Evolutionary conservation across 768 basidiomycete genomes (phyloP).

Genomic region (Rhodotorula paludigena): DNA sequence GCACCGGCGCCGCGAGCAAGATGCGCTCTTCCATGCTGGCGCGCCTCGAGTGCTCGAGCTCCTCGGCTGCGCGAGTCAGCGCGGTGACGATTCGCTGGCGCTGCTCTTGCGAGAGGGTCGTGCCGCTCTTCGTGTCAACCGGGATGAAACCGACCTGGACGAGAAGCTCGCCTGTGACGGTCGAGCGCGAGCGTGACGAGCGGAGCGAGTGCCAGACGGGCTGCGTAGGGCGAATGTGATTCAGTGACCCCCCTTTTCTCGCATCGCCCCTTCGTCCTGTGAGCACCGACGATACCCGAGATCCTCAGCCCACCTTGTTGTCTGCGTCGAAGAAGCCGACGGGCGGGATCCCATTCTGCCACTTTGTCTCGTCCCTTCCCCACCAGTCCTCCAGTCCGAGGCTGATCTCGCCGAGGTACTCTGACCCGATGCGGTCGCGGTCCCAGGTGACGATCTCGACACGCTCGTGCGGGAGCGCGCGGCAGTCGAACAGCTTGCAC

Average conservation of each 20-base stretch:
- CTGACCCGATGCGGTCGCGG: conserved; percentile 77
- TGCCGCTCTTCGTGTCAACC: neutral
- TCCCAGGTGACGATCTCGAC: conserved; percentile 90
- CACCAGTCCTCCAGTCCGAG: conserved; percentile 78
- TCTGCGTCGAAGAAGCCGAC: conserved; percentile 57
- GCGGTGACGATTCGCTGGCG: conserved; percentile 41
- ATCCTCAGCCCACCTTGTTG: conserved; percentile 57
- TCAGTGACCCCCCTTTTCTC: no score
- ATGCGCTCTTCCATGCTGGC: conserved; percentile 56
- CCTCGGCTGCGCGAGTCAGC: neutral
- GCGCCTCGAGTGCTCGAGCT: conserved; percentile 58
- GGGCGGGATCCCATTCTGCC: conserved; percentile 50
- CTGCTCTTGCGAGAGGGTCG: conserved; percentile 54
- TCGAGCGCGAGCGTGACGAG: conserved; percentile 55
- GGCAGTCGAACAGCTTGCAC: conserved; percentile 29
- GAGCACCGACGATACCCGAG: no score
- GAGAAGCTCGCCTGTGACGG: conserved; percentile 56
- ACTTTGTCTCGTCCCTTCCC: conserved; percentile 43
- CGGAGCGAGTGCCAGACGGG: conserved; percentile 51
- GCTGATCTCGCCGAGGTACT: conserved; percentile 85
- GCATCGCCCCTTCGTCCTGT: no score
- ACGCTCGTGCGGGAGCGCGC: conserved; percentile 29
- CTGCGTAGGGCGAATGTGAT: conserved; percentile 45
- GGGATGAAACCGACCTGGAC: conserved; percentile 61
- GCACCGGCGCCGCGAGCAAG: conserved; percentile 68